phyloP scores from a whole-genome alignment of 1,284 basidiomycete genomes.

The Cutaneotrichosporon sp. region DNA sequence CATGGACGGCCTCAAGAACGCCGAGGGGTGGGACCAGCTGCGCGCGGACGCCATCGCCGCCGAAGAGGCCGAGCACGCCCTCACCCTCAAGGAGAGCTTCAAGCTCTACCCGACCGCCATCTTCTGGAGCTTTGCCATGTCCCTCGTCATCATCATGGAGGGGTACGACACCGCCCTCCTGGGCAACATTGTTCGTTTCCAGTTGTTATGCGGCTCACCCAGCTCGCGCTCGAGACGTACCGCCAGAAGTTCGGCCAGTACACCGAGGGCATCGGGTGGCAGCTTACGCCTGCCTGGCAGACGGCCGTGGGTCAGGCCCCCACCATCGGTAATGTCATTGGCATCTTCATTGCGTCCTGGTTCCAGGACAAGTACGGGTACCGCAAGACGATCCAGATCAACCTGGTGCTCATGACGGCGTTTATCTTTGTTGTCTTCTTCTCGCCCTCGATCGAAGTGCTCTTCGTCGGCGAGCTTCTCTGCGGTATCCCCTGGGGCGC shows the following conservation, averaged over 20 bases:
- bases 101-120: conserved; percentile 23
- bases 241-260: conserved; percentile 23
- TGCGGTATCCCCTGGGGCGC: conserved; percentile 54
- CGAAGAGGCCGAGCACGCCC: conserved; percentile 17
- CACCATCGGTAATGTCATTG: conserved; percentile 25
- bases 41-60: conserved; percentile 20
- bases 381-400: conserved; percentile 27
- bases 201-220: too few relatives aligned
- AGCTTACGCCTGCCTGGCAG: conserved; percentile 35
- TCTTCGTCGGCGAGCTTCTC: conserved; percentile 32
- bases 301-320: conserved; percentile 28
- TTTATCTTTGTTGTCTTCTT: conserved; percentile 51
- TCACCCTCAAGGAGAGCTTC: conserved; percentile 18
- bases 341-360: conserved; percentile 31
- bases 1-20: conserved; percentile 1
- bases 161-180: conserved; percentile 21
- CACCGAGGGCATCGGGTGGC: conserved; percentile 22
- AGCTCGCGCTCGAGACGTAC: conserved; percentile 13
- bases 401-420: conserved; percentile 37
- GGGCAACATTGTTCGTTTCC: conserved; percentile 15
- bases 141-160: conserved; percentile 19
- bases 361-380: conserved; percentile 34
- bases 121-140: conserved; percentile 26
- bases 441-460: conserved; percentile 32
- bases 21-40: conserved; percentile 1